These are phyloP conservation scores for Cucumis melo DNA, from an alignment of 306 rosid genomes.

Conservation along the genomic window DNA sequence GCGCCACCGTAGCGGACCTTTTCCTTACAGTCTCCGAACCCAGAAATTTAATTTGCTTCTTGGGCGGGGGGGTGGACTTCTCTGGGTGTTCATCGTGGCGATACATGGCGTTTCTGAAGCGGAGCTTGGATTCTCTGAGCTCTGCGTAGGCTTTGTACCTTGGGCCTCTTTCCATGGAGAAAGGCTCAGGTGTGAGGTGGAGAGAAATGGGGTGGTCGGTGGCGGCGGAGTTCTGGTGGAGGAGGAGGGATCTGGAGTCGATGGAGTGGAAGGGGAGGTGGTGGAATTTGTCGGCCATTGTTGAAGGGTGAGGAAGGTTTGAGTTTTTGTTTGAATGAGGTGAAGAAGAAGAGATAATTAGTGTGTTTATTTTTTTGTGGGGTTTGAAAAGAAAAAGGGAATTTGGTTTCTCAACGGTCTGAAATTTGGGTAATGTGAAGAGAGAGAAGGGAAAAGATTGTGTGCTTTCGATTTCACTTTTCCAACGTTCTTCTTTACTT, in stretches of 20 bases:
- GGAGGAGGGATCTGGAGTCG: conserved; percentile 60
- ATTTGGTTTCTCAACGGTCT: conserved; percentile 2
- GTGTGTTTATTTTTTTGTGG: neutral
- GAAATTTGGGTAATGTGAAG: neutral
- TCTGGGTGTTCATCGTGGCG: conserved; percentile 11
- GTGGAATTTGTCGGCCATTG: conserved; percentile 35
- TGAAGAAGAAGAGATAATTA: neutral
- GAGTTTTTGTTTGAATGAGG: neutral
- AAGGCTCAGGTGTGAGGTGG: conserved; percentile 26
- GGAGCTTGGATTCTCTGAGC: conserved; percentile 47
- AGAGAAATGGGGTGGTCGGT: conserved; percentile 28
- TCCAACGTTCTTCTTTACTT: neutral
- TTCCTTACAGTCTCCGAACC: conserved; percentile 16
- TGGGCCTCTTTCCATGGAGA: conserved; percentile 59
- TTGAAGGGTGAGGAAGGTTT: neutral
- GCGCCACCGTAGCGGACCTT: conserved; percentile 41
- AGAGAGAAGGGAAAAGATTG: neutral
- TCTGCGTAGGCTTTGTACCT: conserved; percentile 59
- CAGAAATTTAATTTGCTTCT: conserved; percentile 58
- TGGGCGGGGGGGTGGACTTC: conserved; percentile 29
- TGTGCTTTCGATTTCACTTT: neutral
- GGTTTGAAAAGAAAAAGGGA: neutral
- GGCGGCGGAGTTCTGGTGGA: conserved; percentile 30
- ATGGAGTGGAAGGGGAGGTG: conserved; percentile 35
- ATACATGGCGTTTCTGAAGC: conserved; percentile 20